These are phyloP conservation scores for Amorphotheca resinae DNA, from an alignment of 495 filamentous ascomycete species.

Conservation along the genomic window DNA sequence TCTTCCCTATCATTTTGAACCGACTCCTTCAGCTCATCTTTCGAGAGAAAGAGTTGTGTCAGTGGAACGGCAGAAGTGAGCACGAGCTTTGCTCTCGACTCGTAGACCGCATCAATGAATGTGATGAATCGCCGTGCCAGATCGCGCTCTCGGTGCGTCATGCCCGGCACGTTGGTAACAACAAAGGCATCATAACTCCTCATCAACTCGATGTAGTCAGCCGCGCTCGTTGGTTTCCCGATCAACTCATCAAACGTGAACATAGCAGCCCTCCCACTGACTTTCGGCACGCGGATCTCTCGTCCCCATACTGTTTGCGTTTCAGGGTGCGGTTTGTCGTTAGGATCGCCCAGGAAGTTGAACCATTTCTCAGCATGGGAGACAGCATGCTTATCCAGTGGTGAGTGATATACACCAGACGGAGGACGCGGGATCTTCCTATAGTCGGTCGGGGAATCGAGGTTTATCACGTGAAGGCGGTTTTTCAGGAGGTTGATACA, in stretches of 20 bases:
- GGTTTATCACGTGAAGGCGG: slow-evolving; percentile 75
- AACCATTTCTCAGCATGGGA: slow-evolving; percentile 91
- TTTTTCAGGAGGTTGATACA: slow-evolving; percentile 85
- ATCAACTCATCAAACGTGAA: slow-evolving; percentile 89
- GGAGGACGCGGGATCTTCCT: slow-evolving; percentile 90
- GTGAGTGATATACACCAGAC: slow-evolving; percentile 79
- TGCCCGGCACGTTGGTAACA: slow-evolving; percentile 80
- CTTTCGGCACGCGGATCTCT: slow-evolving; percentile 72
- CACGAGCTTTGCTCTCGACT: slow-evolving; percentile 77
- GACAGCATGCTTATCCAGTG: slow-evolving; percentile 62
- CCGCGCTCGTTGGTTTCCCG: slow-evolving; percentile 73
- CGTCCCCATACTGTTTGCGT: slow-evolving; percentile 90
- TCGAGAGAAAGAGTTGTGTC: slow-evolving; percentile 77
- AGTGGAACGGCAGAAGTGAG: slow-evolving; percentile 80
- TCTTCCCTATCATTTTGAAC: slow-evolving; percentile 28
- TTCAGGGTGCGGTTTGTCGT: slow-evolving; percentile 62
- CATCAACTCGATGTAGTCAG: slow-evolving; percentile 90
- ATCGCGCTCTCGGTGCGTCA: slow-evolving; percentile 79
- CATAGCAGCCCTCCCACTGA: slow-evolving; percentile 75
- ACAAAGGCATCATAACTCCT: slow-evolving; percentile 85
- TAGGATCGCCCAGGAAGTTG: slow-evolving; percentile 74
- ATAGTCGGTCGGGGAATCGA: slow-evolving; percentile 93
- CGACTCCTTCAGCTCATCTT: slow-evolving; percentile 52
- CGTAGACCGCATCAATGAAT: slow-evolving; percentile 93
- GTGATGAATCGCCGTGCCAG: slow-evolving; percentile 89